Conservation (phyloP, 805 yeast species). For the Ogataea kodamae region DNA sequence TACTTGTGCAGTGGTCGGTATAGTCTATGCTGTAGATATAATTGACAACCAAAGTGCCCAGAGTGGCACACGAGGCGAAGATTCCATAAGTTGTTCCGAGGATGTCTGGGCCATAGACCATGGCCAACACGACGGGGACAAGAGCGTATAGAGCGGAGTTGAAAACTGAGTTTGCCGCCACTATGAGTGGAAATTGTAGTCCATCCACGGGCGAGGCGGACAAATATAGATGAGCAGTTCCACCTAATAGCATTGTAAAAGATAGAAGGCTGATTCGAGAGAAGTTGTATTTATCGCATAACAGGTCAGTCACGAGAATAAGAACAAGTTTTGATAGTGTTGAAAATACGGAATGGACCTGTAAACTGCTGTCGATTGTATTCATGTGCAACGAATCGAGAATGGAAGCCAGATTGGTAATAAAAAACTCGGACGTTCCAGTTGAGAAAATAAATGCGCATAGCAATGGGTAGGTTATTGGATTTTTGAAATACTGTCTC, state of each 20-base stretch:
- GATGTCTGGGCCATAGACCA: slow-evolving; percentile 82
- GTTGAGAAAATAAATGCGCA: slow-evolving; percentile 61
- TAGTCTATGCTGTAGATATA: slow-evolving; percentile 65
- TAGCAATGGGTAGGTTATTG: slow-evolving; percentile 62
- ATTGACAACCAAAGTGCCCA: slow-evolving; percentile 43
- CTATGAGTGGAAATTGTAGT: slow-evolving; percentile 23
- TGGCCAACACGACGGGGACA: slow-evolving; percentile 78
- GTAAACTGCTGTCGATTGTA: slow-evolving; percentile 23
- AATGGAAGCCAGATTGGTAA: slow-evolving; percentile 70
- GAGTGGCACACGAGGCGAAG: slow-evolving; percentile 73
- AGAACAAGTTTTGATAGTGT: slow-evolving; percentile 64
- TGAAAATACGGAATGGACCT: slow-evolving; percentile 52
- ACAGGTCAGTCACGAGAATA: slow-evolving; percentile 67
- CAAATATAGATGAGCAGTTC: slow-evolving; percentile 29
- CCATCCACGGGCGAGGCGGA: slow-evolving; percentile 17
- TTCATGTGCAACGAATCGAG: slow-evolving; percentile 21
- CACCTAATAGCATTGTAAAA: slow-evolving; percentile 25
- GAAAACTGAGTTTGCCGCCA: slow-evolving; percentile 28
- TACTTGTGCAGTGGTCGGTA: slow-evolving; percentile 39
- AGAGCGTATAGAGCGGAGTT: slow-evolving; percentile 83
- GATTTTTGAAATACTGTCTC: slow-evolving; percentile 35
- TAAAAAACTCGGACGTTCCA: slow-evolving; percentile 85
- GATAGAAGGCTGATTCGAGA: slow-evolving; percentile 31
- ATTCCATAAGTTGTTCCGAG: slow-evolving; percentile 94
- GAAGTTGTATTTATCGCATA: slow-evolving; percentile 32